phyloP scores from a whole-genome alignment of 371 early-diverging fungal genomes.

The Mucor saturninus region DNA sequence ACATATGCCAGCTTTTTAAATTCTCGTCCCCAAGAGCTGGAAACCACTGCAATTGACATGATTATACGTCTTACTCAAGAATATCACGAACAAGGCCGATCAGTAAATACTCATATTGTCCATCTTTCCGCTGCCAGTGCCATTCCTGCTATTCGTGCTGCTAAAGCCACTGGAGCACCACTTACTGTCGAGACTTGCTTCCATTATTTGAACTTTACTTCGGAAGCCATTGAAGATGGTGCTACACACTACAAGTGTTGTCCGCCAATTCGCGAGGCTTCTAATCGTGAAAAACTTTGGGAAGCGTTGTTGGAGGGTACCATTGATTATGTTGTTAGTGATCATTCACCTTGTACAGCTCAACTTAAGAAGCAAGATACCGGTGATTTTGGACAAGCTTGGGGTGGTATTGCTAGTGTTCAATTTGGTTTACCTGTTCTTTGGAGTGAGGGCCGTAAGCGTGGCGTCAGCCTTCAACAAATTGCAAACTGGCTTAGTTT shows the following conservation, averaged over 20 bases:
- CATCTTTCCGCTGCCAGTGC: constrained; percentile 81
- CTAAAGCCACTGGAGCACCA: constrained; percentile 72
- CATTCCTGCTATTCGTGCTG: constrained; percentile 72
- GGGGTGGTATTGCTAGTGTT: constrained; percentile 88
- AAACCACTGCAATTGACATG: constrained; percentile 75
- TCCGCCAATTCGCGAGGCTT: constrained; percentile 80
- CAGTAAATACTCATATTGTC: constrained; percentile 80
- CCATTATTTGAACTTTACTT: constrained; percentile 74
- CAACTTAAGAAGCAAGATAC: constrained; percentile 70
- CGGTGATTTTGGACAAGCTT: constrained; percentile 80
- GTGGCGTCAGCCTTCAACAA: constrained; percentile 68
- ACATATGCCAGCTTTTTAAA: constrained; percentile 71
- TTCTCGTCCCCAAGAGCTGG: constrained; percentile 73
- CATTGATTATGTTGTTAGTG: constrained; percentile 84
- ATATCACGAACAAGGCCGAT: constrained; percentile 55
- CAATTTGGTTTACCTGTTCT: constrained; percentile 80
- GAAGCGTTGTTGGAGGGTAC: constrained; percentile 77
- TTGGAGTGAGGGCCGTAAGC: constrained; percentile 79
- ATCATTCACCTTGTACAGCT: constrained; percentile 84
- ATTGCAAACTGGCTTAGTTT: constrained; percentile 70
- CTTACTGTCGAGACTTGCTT: constrained; percentile 85
- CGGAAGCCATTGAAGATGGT: constrained; percentile 74
- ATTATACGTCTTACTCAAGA: constrained; percentile 73
- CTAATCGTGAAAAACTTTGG: constrained; percentile 77
- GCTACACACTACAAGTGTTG: constrained; percentile 87